Evolutionary conservation across 2,329 filamentous ascomycete species (phyloP).

Genomic region (Zalaria sp.): DNA sequence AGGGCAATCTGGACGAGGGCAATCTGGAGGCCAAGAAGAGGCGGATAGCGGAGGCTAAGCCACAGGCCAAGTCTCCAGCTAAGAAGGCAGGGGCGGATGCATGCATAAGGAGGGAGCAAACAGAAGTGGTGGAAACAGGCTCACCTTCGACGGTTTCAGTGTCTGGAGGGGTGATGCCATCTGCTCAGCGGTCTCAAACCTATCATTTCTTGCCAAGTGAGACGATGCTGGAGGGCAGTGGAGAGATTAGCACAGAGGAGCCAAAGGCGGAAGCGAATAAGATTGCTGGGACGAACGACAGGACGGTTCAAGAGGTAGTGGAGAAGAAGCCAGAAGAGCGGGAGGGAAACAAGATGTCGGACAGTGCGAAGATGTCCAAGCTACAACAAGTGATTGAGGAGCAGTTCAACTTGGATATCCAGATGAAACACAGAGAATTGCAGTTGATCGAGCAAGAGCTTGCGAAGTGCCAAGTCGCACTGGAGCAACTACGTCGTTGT

Average conservation of each 20-base stretch:
- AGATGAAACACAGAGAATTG: slow-evolving; percentile 88
- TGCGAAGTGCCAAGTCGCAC: slow-evolving; percentile 82
- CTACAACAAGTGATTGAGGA: slow-evolving; percentile 65
- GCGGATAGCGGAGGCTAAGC: slow-evolving; percentile 11
- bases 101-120: background rate
- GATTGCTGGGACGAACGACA: background rate
- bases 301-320: background rate
- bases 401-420: slow-evolving; percentile 80
- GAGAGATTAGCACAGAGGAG: no score
- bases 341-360: background rate
- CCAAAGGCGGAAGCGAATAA: background rate
- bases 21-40: slow-evolving; percentile 11
- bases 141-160: background rate
- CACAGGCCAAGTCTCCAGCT: background rate
- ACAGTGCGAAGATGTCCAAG: slow-evolving; percentile 21
- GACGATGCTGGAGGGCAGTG: no score
- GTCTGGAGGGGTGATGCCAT: background rate
- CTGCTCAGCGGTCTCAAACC: background rate
- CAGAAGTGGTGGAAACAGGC: background rate
- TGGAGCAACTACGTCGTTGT: slow-evolving; percentile 88
- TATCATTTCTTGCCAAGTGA: no score
- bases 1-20: slow-evolving; percentile 5
- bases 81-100: background rate
- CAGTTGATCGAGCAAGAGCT: slow-evolving; percentile 91
- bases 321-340: background rate